These are phyloP conservation scores for Ampelomyces quisqualis DNA, from an alignment of 2,329 filamentous ascomycete genomes.

Conservation along the genomic window DNA sequence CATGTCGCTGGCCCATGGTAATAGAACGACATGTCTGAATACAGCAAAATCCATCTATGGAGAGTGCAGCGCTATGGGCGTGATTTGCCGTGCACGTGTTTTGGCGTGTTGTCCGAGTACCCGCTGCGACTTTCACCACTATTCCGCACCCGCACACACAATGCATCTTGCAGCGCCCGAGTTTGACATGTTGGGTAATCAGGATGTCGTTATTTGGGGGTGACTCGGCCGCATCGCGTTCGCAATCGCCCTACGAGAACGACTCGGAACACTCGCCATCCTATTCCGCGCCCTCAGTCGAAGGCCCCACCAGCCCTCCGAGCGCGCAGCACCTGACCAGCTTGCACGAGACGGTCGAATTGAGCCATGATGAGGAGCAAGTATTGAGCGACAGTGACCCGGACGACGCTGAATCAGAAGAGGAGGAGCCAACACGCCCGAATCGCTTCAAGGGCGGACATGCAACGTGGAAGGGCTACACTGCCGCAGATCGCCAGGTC, in stretches of 20 bases:
- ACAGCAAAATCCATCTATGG: too few species aligned
- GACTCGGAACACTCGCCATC: constrained; percentile 10
- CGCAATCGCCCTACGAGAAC: constrained; percentile 15
- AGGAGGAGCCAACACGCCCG: constrained; percentile 43
- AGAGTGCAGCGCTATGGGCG: neutral
- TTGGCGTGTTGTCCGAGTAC: constrained; percentile 13
- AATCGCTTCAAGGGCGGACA: constrained; percentile 71
- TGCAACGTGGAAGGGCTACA: constrained; percentile 66
- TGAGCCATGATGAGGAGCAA: constrained; percentile 8
- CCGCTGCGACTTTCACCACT: constrained; percentile 10
- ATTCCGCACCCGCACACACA: constrained; percentile 4
- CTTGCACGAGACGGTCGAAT: neutral
- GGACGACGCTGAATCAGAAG: constrained; percentile 13
- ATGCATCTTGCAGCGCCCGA: constrained; percentile 5
- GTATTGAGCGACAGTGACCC: constrained; percentile 14
- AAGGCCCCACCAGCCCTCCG: constrained; percentile 8
- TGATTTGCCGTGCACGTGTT: constrained; percentile 14
- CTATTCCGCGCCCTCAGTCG: constrained; percentile 7
- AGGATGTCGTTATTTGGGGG: constrained; percentile 45
- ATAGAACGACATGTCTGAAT: too few species aligned
- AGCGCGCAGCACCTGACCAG: constrained; percentile 12
- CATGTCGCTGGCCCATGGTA: neutral
- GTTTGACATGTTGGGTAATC: constrained; percentile 22
- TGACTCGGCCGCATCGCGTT: constrained; percentile 19
- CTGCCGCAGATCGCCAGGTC: constrained; percentile 63